phyloP scores from a whole-genome alignment of 2,329 filamentous ascomycete genomes.

The Alternaria sp. region DNA sequence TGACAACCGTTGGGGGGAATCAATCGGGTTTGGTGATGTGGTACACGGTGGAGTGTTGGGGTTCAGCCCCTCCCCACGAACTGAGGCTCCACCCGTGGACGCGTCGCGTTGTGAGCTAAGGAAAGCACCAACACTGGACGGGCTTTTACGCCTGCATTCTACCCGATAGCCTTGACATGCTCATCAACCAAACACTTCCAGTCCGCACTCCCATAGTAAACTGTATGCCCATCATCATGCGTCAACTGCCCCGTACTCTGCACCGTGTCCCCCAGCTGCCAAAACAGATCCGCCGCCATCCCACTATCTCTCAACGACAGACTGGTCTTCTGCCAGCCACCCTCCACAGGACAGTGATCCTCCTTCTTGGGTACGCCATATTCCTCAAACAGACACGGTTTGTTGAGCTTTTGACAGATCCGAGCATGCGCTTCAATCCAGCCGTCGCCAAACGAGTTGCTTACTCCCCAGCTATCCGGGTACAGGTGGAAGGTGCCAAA shows the following conservation, averaged over 20 bases:
- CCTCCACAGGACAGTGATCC: conserved; percentile 37
- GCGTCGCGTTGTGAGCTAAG: conserved; percentile 2
- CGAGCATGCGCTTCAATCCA: conserved; percentile 57
- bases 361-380: conserved; percentile 39
- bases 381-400: conserved; percentile 51
- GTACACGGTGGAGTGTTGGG: conserved; percentile 2
- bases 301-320: conserved; percentile 27
- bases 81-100: not conserved
- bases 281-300: conserved; percentile 44
- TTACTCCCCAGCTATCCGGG: conserved; percentile 50
- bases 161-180: conserved; percentile 36
- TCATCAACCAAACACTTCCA: conserved; percentile 42
- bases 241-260: conserved; percentile 30
- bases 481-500: conserved; percentile 64
- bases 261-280: conserved; percentile 41
- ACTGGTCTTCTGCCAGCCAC: conserved; percentile 40
- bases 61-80: not conserved
- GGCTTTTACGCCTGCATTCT: not conserved
- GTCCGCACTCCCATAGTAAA: conserved; percentile 36
- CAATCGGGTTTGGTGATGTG: not conserved
- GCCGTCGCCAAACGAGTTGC: conserved; percentile 49
- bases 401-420: conserved; percentile 46
- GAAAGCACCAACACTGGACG: not conserved
- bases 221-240: conserved; percentile 40
- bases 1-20: conserved; percentile 1